Conservation (phyloP, 2,329 filamentous ascomycete genomes). For the Colletotrichum abscissum region DNA sequence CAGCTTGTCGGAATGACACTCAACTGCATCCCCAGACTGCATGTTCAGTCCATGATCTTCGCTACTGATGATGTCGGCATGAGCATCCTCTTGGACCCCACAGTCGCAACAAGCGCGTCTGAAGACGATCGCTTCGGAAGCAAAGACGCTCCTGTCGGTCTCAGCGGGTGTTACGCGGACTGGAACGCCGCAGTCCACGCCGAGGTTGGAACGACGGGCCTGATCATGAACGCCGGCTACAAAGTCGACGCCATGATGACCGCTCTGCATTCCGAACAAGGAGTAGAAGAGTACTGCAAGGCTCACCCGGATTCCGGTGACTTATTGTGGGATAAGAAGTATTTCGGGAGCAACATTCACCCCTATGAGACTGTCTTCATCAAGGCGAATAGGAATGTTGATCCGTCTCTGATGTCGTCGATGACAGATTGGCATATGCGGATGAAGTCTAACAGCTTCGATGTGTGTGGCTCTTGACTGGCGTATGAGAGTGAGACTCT, state of each 20-base stretch:
- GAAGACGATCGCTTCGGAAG: conserved; percentile 40
- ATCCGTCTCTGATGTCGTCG: background rate
- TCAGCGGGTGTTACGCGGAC: conserved; percentile 43
- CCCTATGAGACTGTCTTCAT: conserved; percentile 52
- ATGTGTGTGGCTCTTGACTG: background rate
- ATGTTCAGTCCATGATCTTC: conserved; percentile 50
- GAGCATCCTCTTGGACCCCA: conserved; percentile 46
- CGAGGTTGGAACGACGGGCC: conserved; percentile 45
- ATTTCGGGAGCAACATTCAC: conserved; percentile 48
- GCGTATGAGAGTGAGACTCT: background rate
- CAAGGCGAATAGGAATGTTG: conserved; percentile 45
- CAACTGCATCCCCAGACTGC: conserved; percentile 46
- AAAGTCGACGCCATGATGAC: conserved; percentile 47
- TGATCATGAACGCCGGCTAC: conserved; percentile 45
- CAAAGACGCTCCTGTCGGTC: conserved; percentile 40
- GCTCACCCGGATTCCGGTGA: conserved; percentile 37
- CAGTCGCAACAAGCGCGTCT: conserved; percentile 34
- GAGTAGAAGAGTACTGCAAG: conserved; percentile 10
- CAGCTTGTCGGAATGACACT: conserved; percentile 51
- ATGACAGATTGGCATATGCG: background rate
- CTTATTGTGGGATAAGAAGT: conserved; percentile 39
- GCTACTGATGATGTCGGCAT: conserved; percentile 51
- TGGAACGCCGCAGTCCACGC: conserved; percentile 42
- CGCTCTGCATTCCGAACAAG: conserved; percentile 38
- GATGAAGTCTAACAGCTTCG: background rate